phyloP scores from a whole-genome alignment of 208 protist genomes.

The Leishmania martiniquensis region DNA sequence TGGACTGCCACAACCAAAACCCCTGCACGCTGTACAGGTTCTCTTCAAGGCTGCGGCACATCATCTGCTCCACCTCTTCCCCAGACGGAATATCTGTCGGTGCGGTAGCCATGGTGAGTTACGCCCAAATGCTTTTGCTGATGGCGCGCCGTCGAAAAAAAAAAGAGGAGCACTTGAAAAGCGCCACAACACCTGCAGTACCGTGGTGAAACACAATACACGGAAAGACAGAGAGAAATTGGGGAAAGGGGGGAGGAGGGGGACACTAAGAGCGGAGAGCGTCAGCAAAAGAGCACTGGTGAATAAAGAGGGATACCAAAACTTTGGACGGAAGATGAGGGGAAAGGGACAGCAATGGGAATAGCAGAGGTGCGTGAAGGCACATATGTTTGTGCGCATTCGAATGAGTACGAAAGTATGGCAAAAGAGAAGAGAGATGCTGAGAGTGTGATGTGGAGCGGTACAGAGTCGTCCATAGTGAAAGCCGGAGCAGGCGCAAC shows the following conservation, averaged over 20 bases:
- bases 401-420: neutral
- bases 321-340: too few species aligned
- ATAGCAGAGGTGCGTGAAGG: neutral
- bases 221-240: neutral
- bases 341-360: too few species aligned
- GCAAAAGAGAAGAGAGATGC: neutral
- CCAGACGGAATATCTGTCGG: conserved; percentile 13
- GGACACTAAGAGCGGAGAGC: neutral
- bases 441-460: neutral
- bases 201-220: neutral
- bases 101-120: neutral
- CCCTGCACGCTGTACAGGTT: conserved; percentile 39
- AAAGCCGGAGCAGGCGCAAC: neutral
- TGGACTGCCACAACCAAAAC: conserved; percentile 40
- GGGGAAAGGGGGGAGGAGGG: too few species aligned
- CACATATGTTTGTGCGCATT: too few species aligned
- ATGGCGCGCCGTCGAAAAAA: neutral
- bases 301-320: too few species aligned
- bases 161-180: conserved; percentile 1
- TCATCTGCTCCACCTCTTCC: conserved; percentile 26
- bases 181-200: neutral
- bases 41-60: conserved; percentile 33
- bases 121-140: conserved; percentile 20
- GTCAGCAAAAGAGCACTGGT: too few species aligned
- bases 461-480: neutral